Percentiles rank a stretch among this genome's conserved stretches.
Conservation (phyloP, 129 eudicot species). For the Flaveria brownii region DNA sequence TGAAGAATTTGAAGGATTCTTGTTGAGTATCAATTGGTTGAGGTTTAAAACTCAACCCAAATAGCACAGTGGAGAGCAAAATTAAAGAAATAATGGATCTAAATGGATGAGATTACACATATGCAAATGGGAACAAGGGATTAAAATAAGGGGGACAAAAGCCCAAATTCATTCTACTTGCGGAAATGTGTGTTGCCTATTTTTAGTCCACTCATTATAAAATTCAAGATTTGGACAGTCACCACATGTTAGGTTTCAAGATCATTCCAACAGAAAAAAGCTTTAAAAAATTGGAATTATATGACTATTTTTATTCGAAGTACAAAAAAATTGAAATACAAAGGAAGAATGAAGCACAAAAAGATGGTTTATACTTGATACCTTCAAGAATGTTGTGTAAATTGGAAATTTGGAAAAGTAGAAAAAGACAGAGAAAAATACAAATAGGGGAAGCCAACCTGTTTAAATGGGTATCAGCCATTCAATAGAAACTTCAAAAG, state of each 20-base stretch:
- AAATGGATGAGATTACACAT: slow-evolving; percentile 15
- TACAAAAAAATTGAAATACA: slow-evolving; percentile 12
- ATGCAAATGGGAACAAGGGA: slow-evolving; percentile 7
- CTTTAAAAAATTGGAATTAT: neutral
- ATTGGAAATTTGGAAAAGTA: slow-evolving; percentile 1
- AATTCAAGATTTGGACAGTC: slow-evolving; percentile 30
- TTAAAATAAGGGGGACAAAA: slow-evolving; percentile 16
- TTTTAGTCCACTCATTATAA: slow-evolving; percentile 39
- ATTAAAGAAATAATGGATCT: slow-evolving; percentile 31
- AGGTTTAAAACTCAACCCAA: slow-evolving; percentile 9
- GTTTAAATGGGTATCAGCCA: slow-evolving; percentile 34
- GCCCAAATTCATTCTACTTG: slow-evolving; percentile 14
- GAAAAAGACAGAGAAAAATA: slow-evolving; percentile 21
- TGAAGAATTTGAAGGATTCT: slow-evolving; percentile 28
- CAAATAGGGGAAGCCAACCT: slow-evolving; percentile 34
- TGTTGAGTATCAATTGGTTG: slow-evolving; percentile 31
- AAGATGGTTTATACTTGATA: slow-evolving; percentile 21
- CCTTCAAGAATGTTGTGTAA: slow-evolving; percentile 25
- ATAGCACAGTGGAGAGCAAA: slow-evolving; percentile 9
- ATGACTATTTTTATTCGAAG: slow-evolving; percentile 11
- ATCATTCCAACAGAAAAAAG: slow-evolving; percentile 20
- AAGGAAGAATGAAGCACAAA: slow-evolving; percentile 8
- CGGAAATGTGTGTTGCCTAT: slow-evolving; percentile 9
- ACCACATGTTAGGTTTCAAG: slow-evolving; percentile 42
- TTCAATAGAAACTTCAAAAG: slow-evolving; percentile 31